A percentile compares a stretch with the other conserved stretches of the same genome.
Evolutionary conservation across 257 asterid species (phyloP).

Genomic region (Nicotiana tabacum): DNA sequence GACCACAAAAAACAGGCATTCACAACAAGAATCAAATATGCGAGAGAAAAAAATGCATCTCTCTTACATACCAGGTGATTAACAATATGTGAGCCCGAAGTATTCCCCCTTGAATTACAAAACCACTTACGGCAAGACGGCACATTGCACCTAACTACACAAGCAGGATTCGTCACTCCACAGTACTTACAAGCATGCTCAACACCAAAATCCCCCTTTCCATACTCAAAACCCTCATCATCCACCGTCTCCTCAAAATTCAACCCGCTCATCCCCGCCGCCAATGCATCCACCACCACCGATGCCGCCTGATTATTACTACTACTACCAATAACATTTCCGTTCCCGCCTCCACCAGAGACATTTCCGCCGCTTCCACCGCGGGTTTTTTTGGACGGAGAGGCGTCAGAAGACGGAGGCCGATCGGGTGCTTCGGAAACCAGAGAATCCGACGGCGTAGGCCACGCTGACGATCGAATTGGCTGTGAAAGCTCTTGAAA

Average conservation of each 20-base stretch:
- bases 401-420: constrained; percentile 47
- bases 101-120: constrained; percentile 96
- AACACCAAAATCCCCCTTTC: constrained; percentile 75
- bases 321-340: neutral
- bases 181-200: constrained; percentile 97
- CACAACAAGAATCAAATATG: neutral
- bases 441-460: constrained; percentile 71
- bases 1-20: neutral
- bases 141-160: constrained; percentile 92
- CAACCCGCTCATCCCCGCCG: constrained; percentile 93
- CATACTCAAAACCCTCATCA: constrained; percentile 82
- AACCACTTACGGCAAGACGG: constrained; percentile 98
- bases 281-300: constrained; percentile 79
- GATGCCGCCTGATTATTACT: constrained; percentile 48
- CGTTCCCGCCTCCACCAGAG: neutral
- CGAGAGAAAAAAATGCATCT: neutral
- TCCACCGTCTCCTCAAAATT: constrained; percentile 93
- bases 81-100: constrained; percentile 98
- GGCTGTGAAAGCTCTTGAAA: constrained; percentile 95
- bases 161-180: constrained; percentile 94
- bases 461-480: constrained; percentile 72
- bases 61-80: constrained; percentile 85
- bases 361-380: constrained; percentile 13
- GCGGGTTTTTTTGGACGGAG: constrained; percentile 47
- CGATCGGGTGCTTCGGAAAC: constrained; percentile 39